Evolutionary conservation across 352 stramenopile genomes (phyloP).

Genomic region (Globisporangium lucens): DNA sequence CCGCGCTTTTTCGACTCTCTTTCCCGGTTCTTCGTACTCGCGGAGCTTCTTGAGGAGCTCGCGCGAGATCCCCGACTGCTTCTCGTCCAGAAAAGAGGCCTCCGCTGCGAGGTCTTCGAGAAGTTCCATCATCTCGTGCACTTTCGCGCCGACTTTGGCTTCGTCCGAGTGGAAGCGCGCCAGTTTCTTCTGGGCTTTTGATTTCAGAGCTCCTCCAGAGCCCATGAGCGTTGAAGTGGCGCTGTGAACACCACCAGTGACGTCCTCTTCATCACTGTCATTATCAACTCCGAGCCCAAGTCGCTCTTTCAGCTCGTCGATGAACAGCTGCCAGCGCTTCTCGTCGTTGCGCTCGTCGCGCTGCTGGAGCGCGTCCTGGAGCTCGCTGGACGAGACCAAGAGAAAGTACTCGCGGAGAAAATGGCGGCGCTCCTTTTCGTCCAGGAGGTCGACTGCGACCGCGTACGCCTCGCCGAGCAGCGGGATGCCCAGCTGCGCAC

Average conservation of each 20-base stretch:
- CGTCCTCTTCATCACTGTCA: constrained; percentile 1
- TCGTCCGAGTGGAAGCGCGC: constrained; percentile 55
- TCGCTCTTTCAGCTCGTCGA: constrained; percentile 48
- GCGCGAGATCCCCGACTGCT: constrained; percentile 16
- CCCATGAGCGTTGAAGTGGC: background rate
- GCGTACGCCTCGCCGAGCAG: constrained; percentile 40
- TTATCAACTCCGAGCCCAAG: constrained; percentile 19
- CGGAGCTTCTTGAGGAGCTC: constrained; percentile 30
- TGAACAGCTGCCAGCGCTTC: constrained; percentile 44
- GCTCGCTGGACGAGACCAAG: constrained; percentile 39
- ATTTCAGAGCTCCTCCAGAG: background rate
- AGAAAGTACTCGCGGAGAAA: constrained; percentile 68
- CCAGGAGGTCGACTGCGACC: constrained; percentile 38
- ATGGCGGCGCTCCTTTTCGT: constrained; percentile 30
- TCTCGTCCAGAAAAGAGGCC: constrained; percentile 36
- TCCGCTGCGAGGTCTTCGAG: constrained; percentile 55
- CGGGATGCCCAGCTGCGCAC: constrained; percentile 32
- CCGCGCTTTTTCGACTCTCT: constrained; percentile 43
- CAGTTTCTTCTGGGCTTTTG: background rate
- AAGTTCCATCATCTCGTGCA: constrained; percentile 56
- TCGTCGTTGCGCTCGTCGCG: constrained; percentile 58
- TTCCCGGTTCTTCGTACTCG: constrained; percentile 37
- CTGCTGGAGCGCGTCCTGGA: constrained; percentile 46
- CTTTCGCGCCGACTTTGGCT: constrained; percentile 39
- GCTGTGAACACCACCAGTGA: background rate